Conservation (phyloP, 106 monocot genomes). For the Gastrodia elata region DNA sequence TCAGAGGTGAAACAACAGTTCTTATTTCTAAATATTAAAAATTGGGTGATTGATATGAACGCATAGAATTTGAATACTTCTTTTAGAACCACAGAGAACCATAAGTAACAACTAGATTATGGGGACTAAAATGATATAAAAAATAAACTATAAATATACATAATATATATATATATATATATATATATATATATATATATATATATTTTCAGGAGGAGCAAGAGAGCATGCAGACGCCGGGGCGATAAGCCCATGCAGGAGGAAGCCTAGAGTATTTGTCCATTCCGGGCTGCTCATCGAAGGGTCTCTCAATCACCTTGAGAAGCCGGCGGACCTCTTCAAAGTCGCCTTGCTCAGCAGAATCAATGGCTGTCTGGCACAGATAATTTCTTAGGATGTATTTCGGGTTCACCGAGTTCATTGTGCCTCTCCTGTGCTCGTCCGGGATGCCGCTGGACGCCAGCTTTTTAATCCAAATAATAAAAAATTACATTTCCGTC, state of each 20-base stretch:
- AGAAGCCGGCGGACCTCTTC: slow-evolving; percentile 70
- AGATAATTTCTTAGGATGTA: slow-evolving; percentile 91
- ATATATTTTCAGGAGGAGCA: slow-evolving; percentile 93
- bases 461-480: slow-evolving; percentile 29
- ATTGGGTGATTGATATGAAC: no score
- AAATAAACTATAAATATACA: no score
- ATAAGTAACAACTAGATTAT: no score
- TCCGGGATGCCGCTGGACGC: slow-evolving; percentile 48
- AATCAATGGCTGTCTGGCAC: slow-evolving; percentile 90
- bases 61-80: no score
- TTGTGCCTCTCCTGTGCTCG: slow-evolving; percentile 63
- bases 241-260: slow-evolving; percentile 93
- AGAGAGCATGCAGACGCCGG: slow-evolving; percentile 92
- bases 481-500: no score
- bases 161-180: no score
- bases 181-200: no score
- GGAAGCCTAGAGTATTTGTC: slow-evolving; percentile 93
- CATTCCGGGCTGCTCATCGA: slow-evolving; percentile 85
- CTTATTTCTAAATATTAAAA: no score
- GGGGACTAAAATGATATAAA: no score
- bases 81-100: no score
- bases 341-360: slow-evolving; percentile 86
- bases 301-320: slow-evolving; percentile 76
- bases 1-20: no score
- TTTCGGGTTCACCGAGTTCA: slow-evolving; percentile 88